Evolutionary conservation across 306 rosid species (phyloP).

Genomic region (Vigna nakashimae): DNA sequence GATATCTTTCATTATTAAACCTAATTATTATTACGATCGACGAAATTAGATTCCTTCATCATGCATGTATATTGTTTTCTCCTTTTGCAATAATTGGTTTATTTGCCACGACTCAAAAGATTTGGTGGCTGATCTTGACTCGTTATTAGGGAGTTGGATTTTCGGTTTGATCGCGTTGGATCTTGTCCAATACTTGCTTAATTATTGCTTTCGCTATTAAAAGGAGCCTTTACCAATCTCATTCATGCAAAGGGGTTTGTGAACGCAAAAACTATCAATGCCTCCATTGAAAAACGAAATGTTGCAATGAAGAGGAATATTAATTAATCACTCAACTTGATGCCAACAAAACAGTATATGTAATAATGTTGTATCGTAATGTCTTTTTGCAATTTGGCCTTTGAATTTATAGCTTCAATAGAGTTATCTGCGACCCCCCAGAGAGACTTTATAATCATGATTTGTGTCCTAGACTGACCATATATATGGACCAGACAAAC

Average conservation of each 20-base stretch:
- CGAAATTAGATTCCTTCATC: not conserved
- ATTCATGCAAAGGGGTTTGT: not conserved
- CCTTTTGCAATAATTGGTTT: conserved; percentile 10
- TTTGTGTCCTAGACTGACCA: conserved; percentile 5
- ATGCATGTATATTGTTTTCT: conserved; percentile 3
- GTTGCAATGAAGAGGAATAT: conserved; percentile 2
- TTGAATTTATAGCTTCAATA: not conserved
- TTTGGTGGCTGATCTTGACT: conserved; percentile 25
- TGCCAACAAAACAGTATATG: not conserved
- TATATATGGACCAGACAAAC: not conserved
- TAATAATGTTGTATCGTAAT: not conserved
- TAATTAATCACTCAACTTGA: conserved; percentile 23
- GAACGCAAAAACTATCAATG: conserved; percentile 14
- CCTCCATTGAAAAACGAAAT: not conserved
- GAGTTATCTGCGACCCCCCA: not conserved
- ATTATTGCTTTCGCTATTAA: conserved; percentile 17
- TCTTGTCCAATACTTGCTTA: conserved; percentile 26
- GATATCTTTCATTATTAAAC: not conserved
- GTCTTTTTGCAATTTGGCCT: not conserved
- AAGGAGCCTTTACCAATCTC: conserved; percentile 28
- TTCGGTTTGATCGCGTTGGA: conserved; percentile 41
- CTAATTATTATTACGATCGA: not conserved
- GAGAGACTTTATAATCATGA: not conserved
- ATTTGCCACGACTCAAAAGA: not conserved
- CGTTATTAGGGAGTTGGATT: conserved; percentile 23